These are phyloP conservation scores for Podosphaera leucotricha DNA, from an alignment of 2,329 filamentous ascomycete species.

Conservation along the genomic window DNA sequence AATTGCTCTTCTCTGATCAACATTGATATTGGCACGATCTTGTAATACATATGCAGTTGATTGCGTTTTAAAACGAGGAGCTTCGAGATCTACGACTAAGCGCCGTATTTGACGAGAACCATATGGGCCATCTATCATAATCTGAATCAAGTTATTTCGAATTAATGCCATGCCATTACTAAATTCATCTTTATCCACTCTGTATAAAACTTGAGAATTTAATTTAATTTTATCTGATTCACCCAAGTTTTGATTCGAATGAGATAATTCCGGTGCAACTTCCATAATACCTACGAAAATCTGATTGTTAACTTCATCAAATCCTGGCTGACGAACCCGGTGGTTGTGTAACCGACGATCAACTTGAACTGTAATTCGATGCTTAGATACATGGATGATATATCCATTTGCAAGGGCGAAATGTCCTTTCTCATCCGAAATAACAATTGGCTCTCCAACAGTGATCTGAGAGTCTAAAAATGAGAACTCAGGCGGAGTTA, in stretches of 20 bases:
- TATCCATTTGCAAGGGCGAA: conserved; percentile 88
- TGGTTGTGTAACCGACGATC: conserved; percentile 78
- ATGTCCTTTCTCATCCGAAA: conserved; percentile 86
- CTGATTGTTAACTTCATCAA: conserved; percentile 57
- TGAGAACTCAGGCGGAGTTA: conserved; percentile 38
- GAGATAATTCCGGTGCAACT: conserved; percentile 34
- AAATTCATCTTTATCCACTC: conserved; percentile 93
- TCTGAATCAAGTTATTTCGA: conserved; percentile 75
- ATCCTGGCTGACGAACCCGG: conserved; percentile 49
- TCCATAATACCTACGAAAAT: conserved; percentile 85
- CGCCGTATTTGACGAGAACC: conserved; percentile 49
- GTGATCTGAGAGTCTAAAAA: conserved; percentile 79
- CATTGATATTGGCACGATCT: conserved; percentile 47
- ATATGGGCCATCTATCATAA: conserved; percentile 62
- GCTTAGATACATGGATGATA: conserved; percentile 52
- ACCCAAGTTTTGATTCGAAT: conserved; percentile 22
- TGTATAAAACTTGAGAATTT: conserved; percentile 41
- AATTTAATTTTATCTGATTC: conserved; percentile 23
- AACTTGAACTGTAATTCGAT: conserved; percentile 65
- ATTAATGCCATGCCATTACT: conserved; percentile 93
- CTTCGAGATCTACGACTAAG: conserved; percentile 53
- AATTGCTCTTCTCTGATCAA: conserved; percentile 69
- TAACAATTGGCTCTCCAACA: conserved; percentile 77
- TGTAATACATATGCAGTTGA: conserved; percentile 40
- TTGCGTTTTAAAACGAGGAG: conserved; percentile 47